phyloP scores from a whole-genome alignment of 495 filamentous ascomycete species.

The Melanomma pulvis-pyrius region DNA sequence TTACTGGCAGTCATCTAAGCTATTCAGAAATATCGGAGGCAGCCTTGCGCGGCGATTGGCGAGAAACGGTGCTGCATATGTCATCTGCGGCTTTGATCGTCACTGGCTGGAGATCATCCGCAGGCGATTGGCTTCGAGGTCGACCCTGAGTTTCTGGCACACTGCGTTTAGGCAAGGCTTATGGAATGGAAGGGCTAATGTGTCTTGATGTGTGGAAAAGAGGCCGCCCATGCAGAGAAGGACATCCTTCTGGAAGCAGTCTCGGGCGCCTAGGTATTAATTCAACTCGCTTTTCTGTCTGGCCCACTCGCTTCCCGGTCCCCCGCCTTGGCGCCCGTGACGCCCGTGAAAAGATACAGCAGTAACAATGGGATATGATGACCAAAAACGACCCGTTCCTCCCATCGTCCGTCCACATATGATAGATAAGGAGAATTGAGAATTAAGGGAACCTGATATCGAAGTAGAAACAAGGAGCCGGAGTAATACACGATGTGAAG shows the following conservation, averaged over 20 bases:
- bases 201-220: constrained; percentile 13
- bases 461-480: constrained; percentile 12
- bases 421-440: background rate
- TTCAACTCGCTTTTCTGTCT: constrained; percentile 39
- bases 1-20: constrained; percentile 1
- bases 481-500: constrained; percentile 34
- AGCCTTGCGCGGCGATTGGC: constrained; percentile 34
- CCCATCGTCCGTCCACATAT: constrained; percentile 10
- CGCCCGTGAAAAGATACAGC: constrained; percentile 1
- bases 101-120: constrained; percentile 33
- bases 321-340: constrained; percentile 32
- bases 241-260: constrained; percentile 23
- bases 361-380: constrained; percentile 17
- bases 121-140: constrained; percentile 23
- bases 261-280: constrained; percentile 22
- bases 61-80: constrained; percentile 38
- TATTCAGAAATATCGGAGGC: background rate
- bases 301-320: constrained; percentile 22
- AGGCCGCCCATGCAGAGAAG: constrained; percentile 13
- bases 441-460: constrained; percentile 1
- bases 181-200: background rate
- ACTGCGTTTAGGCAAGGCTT: background rate
- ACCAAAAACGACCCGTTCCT: constrained; percentile 1
- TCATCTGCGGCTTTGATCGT: constrained; percentile 24
- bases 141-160: background rate